These are phyloP conservation scores for Blepharisma japonicum DNA, from an alignment of 73 alveolate species.

Conservation along the genomic window DNA sequence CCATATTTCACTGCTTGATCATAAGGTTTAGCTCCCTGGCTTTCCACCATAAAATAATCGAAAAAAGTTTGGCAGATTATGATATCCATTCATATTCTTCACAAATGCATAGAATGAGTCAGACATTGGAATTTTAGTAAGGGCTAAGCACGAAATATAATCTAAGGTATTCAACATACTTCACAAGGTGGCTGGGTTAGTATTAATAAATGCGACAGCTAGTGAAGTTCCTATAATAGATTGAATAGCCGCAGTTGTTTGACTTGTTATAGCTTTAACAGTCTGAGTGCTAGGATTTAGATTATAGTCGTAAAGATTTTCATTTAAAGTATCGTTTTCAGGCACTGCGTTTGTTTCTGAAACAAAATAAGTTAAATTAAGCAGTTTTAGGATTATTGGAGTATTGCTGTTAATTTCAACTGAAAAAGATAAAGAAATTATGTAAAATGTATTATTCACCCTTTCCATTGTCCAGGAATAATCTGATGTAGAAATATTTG, in stretches of 20 bases:
- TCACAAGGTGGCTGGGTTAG: constrained; percentile 5
- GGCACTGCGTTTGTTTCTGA: neutral
- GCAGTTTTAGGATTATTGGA: no score
- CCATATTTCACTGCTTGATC: neutral
- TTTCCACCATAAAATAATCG: neutral
- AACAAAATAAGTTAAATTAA: neutral
- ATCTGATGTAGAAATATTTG: no score
- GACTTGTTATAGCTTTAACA: neutral
- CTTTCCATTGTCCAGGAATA: no score
- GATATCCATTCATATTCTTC: neutral
- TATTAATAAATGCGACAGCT: neutral
- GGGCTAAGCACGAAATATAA: neutral
- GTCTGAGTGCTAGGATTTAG: neutral
- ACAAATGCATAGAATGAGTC: neutral
- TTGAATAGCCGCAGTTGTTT: neutral
- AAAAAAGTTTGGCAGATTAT: neutral
- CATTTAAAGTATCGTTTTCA: neutral
- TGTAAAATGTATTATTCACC: no score
- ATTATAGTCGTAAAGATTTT: neutral
- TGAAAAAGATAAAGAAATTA: no score
- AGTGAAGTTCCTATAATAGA: neutral
- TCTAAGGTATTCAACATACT: neutral
- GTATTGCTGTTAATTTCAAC: no score
- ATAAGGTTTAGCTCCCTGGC: neutral
- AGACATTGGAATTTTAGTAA: neutral